phyloP scores from a whole-genome alignment of 257 asterid genomes.

The Ligustrum vulgare region DNA sequence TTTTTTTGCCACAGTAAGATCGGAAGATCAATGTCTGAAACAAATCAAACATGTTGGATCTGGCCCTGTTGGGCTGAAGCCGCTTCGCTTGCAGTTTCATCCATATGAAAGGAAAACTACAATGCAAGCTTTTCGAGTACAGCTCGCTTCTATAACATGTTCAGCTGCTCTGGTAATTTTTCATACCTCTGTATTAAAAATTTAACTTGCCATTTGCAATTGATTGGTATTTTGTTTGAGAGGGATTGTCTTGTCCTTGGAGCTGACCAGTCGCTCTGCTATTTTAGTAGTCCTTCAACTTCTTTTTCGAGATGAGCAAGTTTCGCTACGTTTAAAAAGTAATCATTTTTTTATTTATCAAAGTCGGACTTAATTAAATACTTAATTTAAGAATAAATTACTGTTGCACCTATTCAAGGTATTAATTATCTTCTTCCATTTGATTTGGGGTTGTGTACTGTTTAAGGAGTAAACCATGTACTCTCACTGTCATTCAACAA shows the following conservation, averaged over 20 bases:
- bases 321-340: background rate
- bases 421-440: background rate
- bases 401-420: slow-evolving; percentile 90
- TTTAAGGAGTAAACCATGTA: background rate
- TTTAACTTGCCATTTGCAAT: background rate
- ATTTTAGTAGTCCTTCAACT: background rate
- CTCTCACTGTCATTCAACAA: background rate
- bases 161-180: slow-evolving; percentile 63
- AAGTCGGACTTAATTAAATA: background rate
- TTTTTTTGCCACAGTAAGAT: slow-evolving; percentile 35
- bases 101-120: slow-evolving; percentile 32
- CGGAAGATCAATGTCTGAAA: slow-evolving; percentile 30
- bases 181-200: background rate
- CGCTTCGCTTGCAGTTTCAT: slow-evolving; percentile 33
- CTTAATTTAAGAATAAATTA: slow-evolving; percentile 29
- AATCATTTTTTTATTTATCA: background rate
- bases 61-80: slow-evolving; percentile 36
- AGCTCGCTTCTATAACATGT: slow-evolving; percentile 48
- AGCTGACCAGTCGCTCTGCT: background rate
- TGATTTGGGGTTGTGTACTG: background rate
- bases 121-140: slow-evolving; percentile 21
- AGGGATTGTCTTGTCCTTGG: background rate
- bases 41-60: slow-evolving; percentile 30
- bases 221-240: slow-evolving; percentile 6
- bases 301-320: background rate